Percentiles rank a stretch among this genome's conserved stretches.
Conservation (phyloP, 2,329 filamentous ascomycete species). For the Fusarium sp. region DNA sequence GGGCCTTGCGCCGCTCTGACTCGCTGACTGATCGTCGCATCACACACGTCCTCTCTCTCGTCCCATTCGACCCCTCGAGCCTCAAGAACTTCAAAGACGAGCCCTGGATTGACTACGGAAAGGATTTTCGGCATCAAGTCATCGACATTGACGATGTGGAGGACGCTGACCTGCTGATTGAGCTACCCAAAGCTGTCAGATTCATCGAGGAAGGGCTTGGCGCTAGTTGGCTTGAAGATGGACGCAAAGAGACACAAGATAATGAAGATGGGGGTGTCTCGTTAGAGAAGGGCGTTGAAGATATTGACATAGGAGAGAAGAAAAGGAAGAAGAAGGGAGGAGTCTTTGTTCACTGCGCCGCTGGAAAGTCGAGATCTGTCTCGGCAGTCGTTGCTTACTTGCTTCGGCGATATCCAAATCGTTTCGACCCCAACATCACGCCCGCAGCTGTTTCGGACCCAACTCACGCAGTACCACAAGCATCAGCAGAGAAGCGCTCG, state of each 20-base stretch:
- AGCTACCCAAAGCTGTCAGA: slow-evolving; percentile 79
- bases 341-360: slow-evolving; percentile 79
- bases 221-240: slow-evolving; percentile 23
- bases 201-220: slow-evolving; percentile 84
- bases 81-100: slow-evolving; percentile 61
- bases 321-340: slow-evolving; percentile 49
- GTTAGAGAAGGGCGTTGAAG: slow-evolving; percentile 33
- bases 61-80: slow-evolving; percentile 63
- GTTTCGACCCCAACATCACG: slow-evolving; percentile 57
- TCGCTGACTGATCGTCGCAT: slow-evolving; percentile 78
- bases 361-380: slow-evolving; percentile 94
- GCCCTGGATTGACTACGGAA: slow-evolving; percentile 60
- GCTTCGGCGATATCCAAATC: slow-evolving; percentile 72
- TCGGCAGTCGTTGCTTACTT: slow-evolving; percentile 87
- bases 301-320: slow-evolving; percentile 28
- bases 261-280: slow-evolving; percentile 35
- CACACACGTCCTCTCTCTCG: slow-evolving; percentile 89
- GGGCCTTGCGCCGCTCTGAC: slow-evolving; percentile 78
- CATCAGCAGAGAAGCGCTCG: slow-evolving; percentile 34
- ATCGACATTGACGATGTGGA: slow-evolving; percentile 92
- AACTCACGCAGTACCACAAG: slow-evolving; percentile 11
- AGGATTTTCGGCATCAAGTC: slow-evolving; percentile 75
- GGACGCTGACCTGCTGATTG: slow-evolving; percentile 84
- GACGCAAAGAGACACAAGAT: slow-evolving; percentile 14
- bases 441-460: slow-evolving; percentile 40